phyloP scores from a whole-genome alignment of 345 rosid genomes.

The Combretum micranthum region DNA sequence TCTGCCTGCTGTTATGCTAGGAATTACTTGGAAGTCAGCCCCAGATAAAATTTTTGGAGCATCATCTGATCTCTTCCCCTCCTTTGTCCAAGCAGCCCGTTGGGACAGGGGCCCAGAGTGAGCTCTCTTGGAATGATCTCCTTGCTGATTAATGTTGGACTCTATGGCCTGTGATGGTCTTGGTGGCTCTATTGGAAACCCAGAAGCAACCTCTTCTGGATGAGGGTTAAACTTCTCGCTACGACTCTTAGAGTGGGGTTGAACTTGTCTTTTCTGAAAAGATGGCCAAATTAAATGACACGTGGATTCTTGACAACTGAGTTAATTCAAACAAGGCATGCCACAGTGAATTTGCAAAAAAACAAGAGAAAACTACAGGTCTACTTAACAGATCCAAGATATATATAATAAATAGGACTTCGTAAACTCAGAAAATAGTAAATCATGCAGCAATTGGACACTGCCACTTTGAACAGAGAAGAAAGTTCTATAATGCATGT shows the following conservation, averaged over 20 bases:
- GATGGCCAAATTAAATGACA: background rate
- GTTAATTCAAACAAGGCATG: background rate
- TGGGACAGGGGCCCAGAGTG: constrained; percentile 91
- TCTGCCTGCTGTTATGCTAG: constrained; percentile 52
- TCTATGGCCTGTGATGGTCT: constrained; percentile 76
- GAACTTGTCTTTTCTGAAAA: constrained; percentile 78
- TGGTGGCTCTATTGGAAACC: constrained; percentile 97
- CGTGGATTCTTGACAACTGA: background rate
- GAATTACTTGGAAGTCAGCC: constrained; percentile 48
- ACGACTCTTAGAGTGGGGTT: constrained; percentile 69
- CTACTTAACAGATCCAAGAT: no score
- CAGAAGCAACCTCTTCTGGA: constrained; percentile 96
- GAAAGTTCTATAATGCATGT: no score
- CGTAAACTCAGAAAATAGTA: no score
- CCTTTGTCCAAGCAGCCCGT: constrained; percentile 70
- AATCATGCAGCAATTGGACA: no score
- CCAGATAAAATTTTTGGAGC: constrained; percentile 46
- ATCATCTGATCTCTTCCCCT: constrained; percentile 57
- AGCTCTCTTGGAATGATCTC: constrained; percentile 68
- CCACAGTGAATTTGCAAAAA: no score
- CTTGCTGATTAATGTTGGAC: constrained; percentile 47
- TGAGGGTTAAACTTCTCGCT: constrained; percentile 98
- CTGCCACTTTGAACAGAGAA: no score
- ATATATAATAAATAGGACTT: no score
- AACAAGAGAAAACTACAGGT: no score